A percentile compares a stretch with the other conserved stretches of the same genome.
These are phyloP conservation scores for Metarhizium brunneum DNA, from an alignment of 2,329 filamentous ascomycete species.

Conservation along the genomic window DNA sequence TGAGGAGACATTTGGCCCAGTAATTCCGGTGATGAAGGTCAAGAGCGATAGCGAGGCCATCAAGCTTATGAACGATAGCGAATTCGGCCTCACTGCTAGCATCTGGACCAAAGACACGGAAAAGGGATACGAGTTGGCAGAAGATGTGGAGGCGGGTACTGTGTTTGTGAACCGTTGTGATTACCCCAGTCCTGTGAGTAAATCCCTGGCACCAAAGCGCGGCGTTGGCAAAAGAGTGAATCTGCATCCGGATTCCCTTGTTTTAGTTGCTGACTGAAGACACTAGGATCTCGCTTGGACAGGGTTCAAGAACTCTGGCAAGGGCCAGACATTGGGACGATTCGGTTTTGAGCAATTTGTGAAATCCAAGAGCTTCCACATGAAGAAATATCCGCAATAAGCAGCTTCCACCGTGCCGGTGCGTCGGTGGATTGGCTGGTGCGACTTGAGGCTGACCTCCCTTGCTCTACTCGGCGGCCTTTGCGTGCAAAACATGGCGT, in stretches of 20 bases:
- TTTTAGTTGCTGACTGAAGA: conserved; percentile 3
- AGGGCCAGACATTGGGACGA: conserved; percentile 77
- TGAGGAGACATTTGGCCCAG: conserved; percentile 89
- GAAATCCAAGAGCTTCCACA: conserved; percentile 90
- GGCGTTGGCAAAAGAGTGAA: too few species aligned
- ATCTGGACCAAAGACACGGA: conserved; percentile 89
- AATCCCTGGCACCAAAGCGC: background rate
- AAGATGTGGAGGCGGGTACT: conserved; percentile 82
- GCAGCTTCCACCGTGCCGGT: background rate
- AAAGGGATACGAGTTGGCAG: conserved; percentile 65
- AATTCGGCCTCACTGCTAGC: conserved; percentile 90
- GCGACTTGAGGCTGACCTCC: background rate
- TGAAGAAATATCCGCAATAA: conserved; percentile 70
- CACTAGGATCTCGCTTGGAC: conserved; percentile 84
- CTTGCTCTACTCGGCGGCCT: too few species aligned
- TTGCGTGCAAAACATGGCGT: background rate
- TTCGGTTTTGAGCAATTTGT: conserved; percentile 95
- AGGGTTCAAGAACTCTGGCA: conserved; percentile 95
- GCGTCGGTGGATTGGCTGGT: background rate
- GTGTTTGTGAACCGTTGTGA: conserved; percentile 95
- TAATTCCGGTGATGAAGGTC: conserved; percentile 86
- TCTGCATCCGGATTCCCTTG: background rate
- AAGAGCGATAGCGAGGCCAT: conserved; percentile 73
- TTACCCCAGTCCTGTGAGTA: conserved; percentile 78
- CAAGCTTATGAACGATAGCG: conserved; percentile 83